Evolutionary conservation across 1,284 basidiomycete genomes (phyloP).

Genomic region (Ganoderma resinaceum): DNA sequence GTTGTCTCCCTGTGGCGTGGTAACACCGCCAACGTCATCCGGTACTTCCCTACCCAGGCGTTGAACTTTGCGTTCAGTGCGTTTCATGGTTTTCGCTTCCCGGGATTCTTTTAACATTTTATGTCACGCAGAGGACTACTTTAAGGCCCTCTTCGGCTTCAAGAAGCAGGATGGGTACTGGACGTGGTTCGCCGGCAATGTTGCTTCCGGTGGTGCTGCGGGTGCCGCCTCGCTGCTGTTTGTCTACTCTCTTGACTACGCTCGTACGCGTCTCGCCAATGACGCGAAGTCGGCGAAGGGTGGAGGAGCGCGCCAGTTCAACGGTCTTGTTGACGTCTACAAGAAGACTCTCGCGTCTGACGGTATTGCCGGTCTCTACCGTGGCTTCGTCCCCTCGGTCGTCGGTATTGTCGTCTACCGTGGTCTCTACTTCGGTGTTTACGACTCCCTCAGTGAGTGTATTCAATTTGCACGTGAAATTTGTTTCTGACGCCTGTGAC

Average conservation of each 20-base stretch:
- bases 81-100: conserved; percentile 40
- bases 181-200: conserved; percentile 91
- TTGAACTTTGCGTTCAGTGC: conserved; percentile 95
- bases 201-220: conserved; percentile 97
- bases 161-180: conserved; percentile 90
- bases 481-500: conserved; percentile 32
- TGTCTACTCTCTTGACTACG: conserved; percentile 97
- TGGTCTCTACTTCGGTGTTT: conserved; percentile 95
- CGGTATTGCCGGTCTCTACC: conserved; percentile 91
- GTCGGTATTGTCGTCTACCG: conserved; percentile 97
- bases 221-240: conserved; percentile 96
- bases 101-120: conserved; percentile 24
- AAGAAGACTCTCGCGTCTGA: conserved; percentile 91
- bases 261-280: conserved; percentile 97
- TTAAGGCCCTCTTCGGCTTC: conserved; percentile 94
- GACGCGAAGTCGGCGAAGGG: conserved; percentile 93
- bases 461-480: background rate
- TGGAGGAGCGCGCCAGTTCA: conserved; percentile 94
- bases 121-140: conserved; percentile 84
- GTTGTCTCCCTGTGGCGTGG: conserved; percentile 92
- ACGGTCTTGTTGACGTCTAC: conserved; percentile 95
- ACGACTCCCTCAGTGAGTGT: conserved; percentile 87
- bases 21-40: conserved; percentile 98
- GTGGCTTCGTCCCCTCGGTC: conserved; percentile 94
- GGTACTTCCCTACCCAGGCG: conserved; percentile 97